Evolutionary conservation across 768 basidiomycete species (phyloP).

Genomic region (Krasilnikovozyma curviuscula): DNA sequence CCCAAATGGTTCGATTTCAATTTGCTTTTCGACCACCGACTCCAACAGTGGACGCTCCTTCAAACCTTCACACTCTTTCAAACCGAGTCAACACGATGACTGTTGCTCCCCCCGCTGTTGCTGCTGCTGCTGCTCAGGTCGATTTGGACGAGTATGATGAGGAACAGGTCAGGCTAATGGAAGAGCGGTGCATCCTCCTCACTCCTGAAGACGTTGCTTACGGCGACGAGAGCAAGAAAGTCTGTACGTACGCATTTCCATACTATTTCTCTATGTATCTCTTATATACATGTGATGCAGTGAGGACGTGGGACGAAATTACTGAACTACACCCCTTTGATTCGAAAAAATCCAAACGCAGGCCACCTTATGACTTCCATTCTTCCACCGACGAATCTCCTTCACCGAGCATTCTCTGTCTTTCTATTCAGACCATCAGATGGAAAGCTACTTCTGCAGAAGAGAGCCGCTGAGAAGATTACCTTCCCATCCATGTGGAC

Average conservation of each 20-base stretch:
- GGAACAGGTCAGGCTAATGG: conserved; percentile 87
- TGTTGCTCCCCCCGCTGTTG: too few relatives aligned
- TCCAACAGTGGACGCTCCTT: too few relatives aligned
- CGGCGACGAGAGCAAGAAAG: conserved; percentile 67
- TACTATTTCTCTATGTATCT: neutral
- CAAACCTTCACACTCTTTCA: too few relatives aligned
- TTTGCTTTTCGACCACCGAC: too few relatives aligned
- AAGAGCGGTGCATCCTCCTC: conserved; percentile 40
- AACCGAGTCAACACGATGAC: too few relatives aligned
- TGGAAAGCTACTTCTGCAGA: conserved; percentile 81
- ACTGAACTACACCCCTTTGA: neutral
- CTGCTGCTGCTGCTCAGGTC: conserved; percentile 21
- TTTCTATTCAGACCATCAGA: conserved; percentile 90
- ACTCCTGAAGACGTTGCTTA: conserved; percentile 23
- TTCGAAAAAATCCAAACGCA: conserved; percentile 21
- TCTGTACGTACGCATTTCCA: conserved; percentile 43
- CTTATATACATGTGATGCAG: neutral
- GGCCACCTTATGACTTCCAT: conserved; percentile 98
- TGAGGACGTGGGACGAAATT: neutral
- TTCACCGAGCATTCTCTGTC: conserved; percentile 94
- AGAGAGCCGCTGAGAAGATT: conserved; percentile 93
- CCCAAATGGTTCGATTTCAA: too few relatives aligned
- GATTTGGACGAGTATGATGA: conserved; percentile 72
- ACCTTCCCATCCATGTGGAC: conserved; percentile 99
- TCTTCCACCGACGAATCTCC: conserved; percentile 35